phyloP scores from a whole-genome alignment of 176 grass and related monocot species.

The Microstegium vimineum region DNA sequence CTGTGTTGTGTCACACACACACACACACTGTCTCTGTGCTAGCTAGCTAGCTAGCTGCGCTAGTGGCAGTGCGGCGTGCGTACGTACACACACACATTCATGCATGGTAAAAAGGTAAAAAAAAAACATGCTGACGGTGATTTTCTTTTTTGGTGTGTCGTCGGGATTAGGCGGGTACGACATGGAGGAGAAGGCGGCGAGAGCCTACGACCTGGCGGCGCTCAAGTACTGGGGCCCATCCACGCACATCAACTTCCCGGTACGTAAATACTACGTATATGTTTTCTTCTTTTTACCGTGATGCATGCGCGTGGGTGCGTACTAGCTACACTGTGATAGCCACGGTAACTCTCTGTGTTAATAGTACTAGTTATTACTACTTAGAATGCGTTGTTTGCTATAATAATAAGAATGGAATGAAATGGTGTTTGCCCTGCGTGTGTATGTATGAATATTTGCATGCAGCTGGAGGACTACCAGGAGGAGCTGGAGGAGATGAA shows the following conservation, averaged over 20 bases:
- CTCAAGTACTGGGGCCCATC: constrained; percentile 99
- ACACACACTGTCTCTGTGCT: background rate
- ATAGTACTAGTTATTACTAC: too few species aligned
- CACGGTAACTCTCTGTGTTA: background rate
- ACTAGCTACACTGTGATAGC: too few species aligned
- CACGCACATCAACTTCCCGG: constrained; percentile 97
- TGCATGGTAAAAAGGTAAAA: constrained; percentile 25
- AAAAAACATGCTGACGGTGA: too few species aligned
- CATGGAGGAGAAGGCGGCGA: constrained; percentile 99
- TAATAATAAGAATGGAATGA: too few species aligned
- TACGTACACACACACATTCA: background rate
- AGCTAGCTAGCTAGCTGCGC: too few species aligned
- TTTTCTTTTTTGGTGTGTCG: background rate
- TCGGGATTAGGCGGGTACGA: constrained; percentile 77
- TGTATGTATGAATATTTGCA: too few species aligned
- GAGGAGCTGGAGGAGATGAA: constrained; percentile 97
- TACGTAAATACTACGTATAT: too few species aligned
- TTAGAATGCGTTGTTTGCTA: too few species aligned
- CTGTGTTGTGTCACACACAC: background rate
- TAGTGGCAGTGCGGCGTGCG: background rate
- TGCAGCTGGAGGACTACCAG: constrained; percentile 88
- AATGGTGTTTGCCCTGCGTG: too few species aligned
- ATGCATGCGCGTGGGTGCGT: background rate
- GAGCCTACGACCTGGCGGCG: constrained; percentile 94
- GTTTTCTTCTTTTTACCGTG: too few species aligned